Percentiles rank a stretch among this genome's conserved stretches.
phyloP scores from a whole-genome alignment of 768 basidiomycete species.

The Rubroboletus pulcherrimus region DNA sequence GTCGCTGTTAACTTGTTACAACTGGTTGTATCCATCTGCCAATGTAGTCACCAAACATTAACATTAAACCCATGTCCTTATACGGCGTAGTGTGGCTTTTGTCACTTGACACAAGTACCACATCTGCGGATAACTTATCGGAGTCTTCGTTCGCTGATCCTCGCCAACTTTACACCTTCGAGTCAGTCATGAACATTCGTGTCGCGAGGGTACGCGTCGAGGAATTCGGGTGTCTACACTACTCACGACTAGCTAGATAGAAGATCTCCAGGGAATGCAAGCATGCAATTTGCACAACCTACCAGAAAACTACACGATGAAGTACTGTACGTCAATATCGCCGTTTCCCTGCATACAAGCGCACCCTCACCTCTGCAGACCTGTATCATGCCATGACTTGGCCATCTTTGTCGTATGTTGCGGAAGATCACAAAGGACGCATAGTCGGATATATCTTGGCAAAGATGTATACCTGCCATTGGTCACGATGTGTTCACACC shows the following conservation, averaged over 20 bases:
- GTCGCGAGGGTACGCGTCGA: constrained; percentile 25
- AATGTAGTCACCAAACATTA: constrained; percentile 17
- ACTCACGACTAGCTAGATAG: constrained; percentile 50
- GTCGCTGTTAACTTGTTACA: constrained; percentile 20
- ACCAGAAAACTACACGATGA: constrained; percentile 87
- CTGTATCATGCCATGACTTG: constrained; percentile 88
- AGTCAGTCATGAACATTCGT: constrained; percentile 28
- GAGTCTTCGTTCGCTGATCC: neutral
- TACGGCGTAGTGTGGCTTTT: constrained; percentile 3
- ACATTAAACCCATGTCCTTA: constrained; percentile 3
- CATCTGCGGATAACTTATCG: neutral
- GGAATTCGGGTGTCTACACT: neutral
- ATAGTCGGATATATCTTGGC: constrained; percentile 96
- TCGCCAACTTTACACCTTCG: neutral
- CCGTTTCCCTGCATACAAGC: neutral
- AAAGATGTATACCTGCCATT: constrained; percentile 67
- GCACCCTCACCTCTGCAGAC: constrained; percentile 45
- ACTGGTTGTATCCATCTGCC: constrained; percentile 20
- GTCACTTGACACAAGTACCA: neutral
- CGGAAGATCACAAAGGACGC: constrained; percentile 82
- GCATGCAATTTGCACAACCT: constrained; percentile 90
- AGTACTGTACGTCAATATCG: constrained; percentile 53
- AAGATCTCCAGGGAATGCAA: constrained; percentile 90
- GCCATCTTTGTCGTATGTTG: constrained; percentile 92
- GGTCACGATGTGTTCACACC: neutral